Evolutionary conservation across 1,284 basidiomycete species (phyloP).

Genomic region (Cutaneotrichosporon sp.): DNA sequence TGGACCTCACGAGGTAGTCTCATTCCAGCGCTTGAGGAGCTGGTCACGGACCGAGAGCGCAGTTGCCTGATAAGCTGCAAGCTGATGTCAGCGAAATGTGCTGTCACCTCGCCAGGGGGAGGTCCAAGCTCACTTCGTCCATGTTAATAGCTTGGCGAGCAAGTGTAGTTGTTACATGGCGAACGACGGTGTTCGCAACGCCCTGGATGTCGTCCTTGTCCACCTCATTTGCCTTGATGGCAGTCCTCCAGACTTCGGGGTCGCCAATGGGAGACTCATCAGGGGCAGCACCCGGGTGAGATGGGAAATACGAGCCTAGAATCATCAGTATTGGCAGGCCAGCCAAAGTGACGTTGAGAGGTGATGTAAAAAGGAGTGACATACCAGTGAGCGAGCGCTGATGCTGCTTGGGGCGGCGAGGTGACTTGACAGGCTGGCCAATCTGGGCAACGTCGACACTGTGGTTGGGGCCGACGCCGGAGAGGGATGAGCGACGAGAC

Average conservation of each 20-base stretch:
- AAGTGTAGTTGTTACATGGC: conserved; percentile 76
- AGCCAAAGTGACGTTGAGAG: neutral
- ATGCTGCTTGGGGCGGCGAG: conserved; percentile 38
- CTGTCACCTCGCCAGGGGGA: no score
- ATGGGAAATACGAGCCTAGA: conserved; percentile 45
- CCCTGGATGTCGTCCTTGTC: conserved; percentile 50
- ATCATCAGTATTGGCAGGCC: no score
- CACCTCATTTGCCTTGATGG: conserved; percentile 39
- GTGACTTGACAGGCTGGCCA: conserved; percentile 39
- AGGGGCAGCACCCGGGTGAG: conserved; percentile 55
- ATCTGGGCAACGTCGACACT: conserved; percentile 39
- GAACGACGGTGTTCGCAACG: conserved; percentile 73
- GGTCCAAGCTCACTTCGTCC: conserved; percentile 61
- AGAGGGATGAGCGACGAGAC: conserved; percentile 42
- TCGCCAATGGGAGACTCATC: conserved; percentile 82
- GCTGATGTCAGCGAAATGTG: conserved; percentile 24
- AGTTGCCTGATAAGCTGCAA: conserved; percentile 49
- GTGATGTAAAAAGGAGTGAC: no score
- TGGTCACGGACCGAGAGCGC: conserved; percentile 74
- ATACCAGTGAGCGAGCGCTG: conserved; percentile 41
- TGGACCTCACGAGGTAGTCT: conserved; percentile 37
- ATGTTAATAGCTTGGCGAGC: conserved; percentile 83
- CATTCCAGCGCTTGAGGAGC: conserved; percentile 57
- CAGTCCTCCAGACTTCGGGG: conserved; percentile 69
- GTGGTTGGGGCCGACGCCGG: conserved; percentile 29